Evolutionary conservation across 768 basidiomycete genomes (phyloP), one percentile per base, ranked within the genome.

Genomic region (Dioszegia hungarica): DNA sequence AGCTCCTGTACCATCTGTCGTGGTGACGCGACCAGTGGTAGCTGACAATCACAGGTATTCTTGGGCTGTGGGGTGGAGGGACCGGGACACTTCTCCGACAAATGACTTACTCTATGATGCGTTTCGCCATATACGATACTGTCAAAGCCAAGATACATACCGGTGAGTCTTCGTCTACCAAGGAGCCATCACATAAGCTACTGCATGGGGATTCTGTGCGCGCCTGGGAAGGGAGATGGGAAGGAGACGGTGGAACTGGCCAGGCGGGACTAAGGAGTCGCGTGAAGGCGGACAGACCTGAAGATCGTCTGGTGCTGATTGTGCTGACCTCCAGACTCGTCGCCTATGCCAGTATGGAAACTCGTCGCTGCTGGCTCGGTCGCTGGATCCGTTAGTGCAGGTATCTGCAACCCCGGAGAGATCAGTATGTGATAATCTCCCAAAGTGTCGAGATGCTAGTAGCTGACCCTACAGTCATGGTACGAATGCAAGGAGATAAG

Each of bases 81-180:
- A 80, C 86, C 2, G 90, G 90, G 28, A 94, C 90, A 25, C 86
- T 89, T 84, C 77, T 94, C 76, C 83, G 90, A 27, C 90, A 94
- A 77, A 90, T 92, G 89, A 88, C 85, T 31, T 93, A 93, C 78
- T 90, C 88, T 39, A 79, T 91, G 74, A 90, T 88, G 74, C 81
- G 90, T n/a, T 93, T 91, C 79, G 91, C 89, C 84, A 89, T 88
- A 15, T 90, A 92, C 74, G 90, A 92, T 61, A 87, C 89, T 78
- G 88, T 86, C 74, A 93, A 91, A 81, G 89, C 86, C 79, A 62
- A 86, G 6, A 66, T 92, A 0, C 87, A 87, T 20, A 86, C 87
- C 14, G 80, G 78, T 77, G 66, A 75, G 75, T 72, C n/a, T 12
- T 12, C 17, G 22, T 24, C 27, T 24, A 2, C n/a, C 22, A 6